Evolutionary conservation across 495 filamentous ascomycete genomes (phyloP), one percentile per base, ranked within the genome.

Genomic region (Aspergillus bertholletiae): DNA sequence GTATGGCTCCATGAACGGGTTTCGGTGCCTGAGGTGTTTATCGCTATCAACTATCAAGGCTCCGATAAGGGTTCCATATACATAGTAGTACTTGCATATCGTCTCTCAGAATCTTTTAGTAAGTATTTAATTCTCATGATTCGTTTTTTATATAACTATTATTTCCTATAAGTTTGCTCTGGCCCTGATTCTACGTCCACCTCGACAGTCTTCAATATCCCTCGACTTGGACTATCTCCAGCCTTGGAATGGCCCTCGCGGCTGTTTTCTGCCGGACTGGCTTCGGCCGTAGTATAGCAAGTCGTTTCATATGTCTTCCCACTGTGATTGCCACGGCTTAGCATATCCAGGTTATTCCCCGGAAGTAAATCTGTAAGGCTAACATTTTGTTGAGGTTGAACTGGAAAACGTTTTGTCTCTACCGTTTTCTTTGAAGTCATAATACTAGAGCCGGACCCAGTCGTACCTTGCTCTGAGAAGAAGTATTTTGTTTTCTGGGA

Each of bases 111-210:
- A n/a, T n/a, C n/a, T n/a, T n/a, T n/a, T n/a, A n/a, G n/a, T n/a
- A n/a, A n/a, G n/a, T n/a, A n/a, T n/a, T n/a, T n/a, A n/a, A n/a
- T n/a, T n/a, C n/a, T n/a, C n/a, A n/a, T n/a, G n/a, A n/a, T n/a
- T n/a, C n/a, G n/a, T n/a, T n/a, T n/a, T n/a, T n/a, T n/a, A n/a
- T n/a, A n/a, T n/a, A n/a, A n/a, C n/a, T n/a, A 3, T 40, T 40
- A 40, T 18, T 40, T 40, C 37, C 18, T 5, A 13, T 13, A 17
- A 20, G 2, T 40, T 40, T 40, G 17, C 37, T 40, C 8, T n/a
- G 61, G 55, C 5, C 39, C 61, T 3, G 63, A 62, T 41, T 66
- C 59, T 11, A 66, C 45, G 51, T 66, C 60, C n/a, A 66, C 60
- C 21, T 61, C 59, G 23, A 66, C 57, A n/a, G 57, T 63, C 51